A percentile compares a stretch with the other conserved stretches of the same genome.
These are phyloP conservation scores for Alternaria rosae DNA, from an alignment of 2,329 filamentous ascomycete species.

Conservation along the genomic window DNA sequence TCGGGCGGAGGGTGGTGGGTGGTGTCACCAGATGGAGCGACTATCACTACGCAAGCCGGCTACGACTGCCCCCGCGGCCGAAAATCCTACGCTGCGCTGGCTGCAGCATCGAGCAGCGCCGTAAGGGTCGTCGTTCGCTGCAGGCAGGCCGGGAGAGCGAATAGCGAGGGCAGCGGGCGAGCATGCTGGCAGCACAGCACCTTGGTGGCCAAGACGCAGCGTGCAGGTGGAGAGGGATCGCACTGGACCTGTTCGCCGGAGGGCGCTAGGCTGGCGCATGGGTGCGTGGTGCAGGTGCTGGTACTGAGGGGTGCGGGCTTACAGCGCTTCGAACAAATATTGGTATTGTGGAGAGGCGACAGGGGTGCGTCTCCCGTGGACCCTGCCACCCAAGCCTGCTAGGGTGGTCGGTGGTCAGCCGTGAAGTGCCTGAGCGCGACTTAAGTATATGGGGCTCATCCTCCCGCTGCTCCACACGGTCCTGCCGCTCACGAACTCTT, in stretches of 20 bases:
- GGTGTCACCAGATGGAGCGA: constrained; percentile 21
- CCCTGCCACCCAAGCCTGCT: constrained; percentile 18
- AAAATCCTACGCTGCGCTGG: constrained; percentile 4
- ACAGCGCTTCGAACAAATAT: constrained; percentile 13
- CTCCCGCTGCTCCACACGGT: constrained; percentile 38
- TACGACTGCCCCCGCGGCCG: constrained; percentile 12
- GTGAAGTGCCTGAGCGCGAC: constrained; percentile 33
- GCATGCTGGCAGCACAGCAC: constrained; percentile 23
- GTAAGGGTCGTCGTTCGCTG: constrained; percentile 2
- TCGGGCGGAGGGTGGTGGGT: constrained; percentile 7
- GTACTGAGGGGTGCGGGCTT: constrained; percentile 33
- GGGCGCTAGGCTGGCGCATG: constrained; percentile 16
- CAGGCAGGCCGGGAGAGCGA: constrained; percentile 17
- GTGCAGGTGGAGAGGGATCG: constrained; percentile 15
- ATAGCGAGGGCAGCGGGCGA: constrained; percentile 11
- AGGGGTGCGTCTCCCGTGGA: constrained; percentile 22
- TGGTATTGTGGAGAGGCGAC: constrained; percentile 25
- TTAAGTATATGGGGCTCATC: constrained; percentile 35
- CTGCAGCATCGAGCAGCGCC: constrained; percentile 12
- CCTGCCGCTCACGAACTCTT: constrained; percentile 29
- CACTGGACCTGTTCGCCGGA: constrained; percentile 30
- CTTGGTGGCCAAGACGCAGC: constrained; percentile 23
- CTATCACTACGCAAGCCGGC: constrained; percentile 1
- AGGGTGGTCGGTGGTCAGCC: constrained; percentile 6
- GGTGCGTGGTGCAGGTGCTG: neutral